Base-by-base conservation (phyloP, 2,329 filamentous ascomycete species). In the Fusarium cyanostomum region DNA sequence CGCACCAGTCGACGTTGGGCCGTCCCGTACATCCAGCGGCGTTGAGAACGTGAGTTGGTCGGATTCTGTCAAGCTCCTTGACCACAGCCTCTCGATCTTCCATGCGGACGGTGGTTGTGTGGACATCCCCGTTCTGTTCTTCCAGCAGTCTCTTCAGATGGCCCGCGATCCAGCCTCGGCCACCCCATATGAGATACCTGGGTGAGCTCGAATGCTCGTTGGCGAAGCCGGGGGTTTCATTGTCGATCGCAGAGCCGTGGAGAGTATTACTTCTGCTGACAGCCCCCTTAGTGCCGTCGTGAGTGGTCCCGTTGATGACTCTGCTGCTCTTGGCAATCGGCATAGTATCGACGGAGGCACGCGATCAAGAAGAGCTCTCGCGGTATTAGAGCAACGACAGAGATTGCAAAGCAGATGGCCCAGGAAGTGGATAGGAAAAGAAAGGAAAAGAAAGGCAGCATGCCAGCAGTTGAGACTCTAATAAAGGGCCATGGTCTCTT, bases 21-120 rank as follows among this genome's bases (percentile, higher is more conserved):
- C 57, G 49, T 45, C 88, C 88, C 4, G 87, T 90, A 71, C 83
- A 86, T 59, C 87, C 88, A 43, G 88, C 88, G 59, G 83, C 85
- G 74, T 89, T 89, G 46, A 90, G 77, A 53, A 90, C 86, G 70
- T 89, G 86, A 4, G 86, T 89, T 18, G 88, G 88, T 74, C 84
- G 84, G 73, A 87, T 76, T 46, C 78, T 78, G 44, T 86, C 81
- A 24, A 90, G 80, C 72, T 86, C 83, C 41, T 79, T 77, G 50
- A 84, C 73, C 53, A 89, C 86, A 51, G 78, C 78, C 69, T 84
- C 81, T 62, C 84, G 80, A 69, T 89, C 80, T 73, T 90, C 85
- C 87, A 89, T 89, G 68, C 87, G 86, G 50, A 87, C 78, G 5
- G 82, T 87, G 13, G 87, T 90, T 49, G 78, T 81, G 70, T 81